Percentiles rank a stretch among this genome's conserved stretches.
Evolutionary conservation across 2,329 filamentous ascomycete species (phyloP).

Genomic region (Diaporthe nobilis): DNA sequence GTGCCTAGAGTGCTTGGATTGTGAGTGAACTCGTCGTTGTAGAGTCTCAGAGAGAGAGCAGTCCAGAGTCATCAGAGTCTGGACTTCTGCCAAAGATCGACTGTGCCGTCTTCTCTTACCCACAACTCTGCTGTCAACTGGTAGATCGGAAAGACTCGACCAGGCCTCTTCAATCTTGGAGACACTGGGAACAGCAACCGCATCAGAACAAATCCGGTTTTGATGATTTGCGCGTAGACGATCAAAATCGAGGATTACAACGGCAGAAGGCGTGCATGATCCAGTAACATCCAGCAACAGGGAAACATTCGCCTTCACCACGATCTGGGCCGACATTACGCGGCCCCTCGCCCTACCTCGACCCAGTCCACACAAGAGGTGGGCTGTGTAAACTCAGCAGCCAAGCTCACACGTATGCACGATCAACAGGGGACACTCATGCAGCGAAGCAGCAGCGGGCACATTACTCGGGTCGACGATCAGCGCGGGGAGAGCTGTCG

Average conservation of each 20-base stretch:
- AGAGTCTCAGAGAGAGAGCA: neutral
- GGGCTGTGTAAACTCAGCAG: neutral
- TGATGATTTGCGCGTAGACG: neutral
- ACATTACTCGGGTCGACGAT: constrained; percentile 11
- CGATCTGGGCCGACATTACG: constrained; percentile 9
- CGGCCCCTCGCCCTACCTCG: neutral
- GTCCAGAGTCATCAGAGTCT: neutral
- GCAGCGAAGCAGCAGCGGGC: neutral
- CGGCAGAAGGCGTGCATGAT: neutral
- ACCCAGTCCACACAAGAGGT: neutral
- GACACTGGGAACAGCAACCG: neutral
- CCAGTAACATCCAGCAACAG: neutral
- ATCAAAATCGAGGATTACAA: neutral
- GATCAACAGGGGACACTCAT: constrained; percentile 17
- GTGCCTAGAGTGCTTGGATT: neutral
- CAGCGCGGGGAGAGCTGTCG: constrained; percentile 4
- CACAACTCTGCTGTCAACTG: neutral
- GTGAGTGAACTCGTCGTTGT: neutral
- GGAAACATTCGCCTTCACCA: neutral
- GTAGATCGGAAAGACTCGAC: neutral
- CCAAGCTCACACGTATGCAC: neutral
- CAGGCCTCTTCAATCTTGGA: too few species aligned
- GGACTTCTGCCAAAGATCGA: neutral
- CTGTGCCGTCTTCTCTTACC: neutral
- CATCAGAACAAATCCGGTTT: neutral